phyloP scores from a whole-genome alignment of 441 rosid genomes.

The Viola pubescens region DNA sequence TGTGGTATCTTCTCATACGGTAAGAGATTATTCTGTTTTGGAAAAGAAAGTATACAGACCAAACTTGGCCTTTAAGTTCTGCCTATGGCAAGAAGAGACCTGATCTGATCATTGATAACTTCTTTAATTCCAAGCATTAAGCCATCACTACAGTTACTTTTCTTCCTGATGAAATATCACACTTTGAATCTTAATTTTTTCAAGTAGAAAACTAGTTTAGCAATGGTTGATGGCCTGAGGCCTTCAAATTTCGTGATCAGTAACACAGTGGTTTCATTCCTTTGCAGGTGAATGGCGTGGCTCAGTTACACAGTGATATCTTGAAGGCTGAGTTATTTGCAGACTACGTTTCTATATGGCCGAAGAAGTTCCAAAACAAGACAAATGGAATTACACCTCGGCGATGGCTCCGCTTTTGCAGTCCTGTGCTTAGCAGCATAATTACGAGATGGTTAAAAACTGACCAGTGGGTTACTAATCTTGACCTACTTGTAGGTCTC shows the following conservation, averaged over 20 bases:
- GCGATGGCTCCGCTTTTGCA: slow-evolving; percentile 93
- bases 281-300: slow-evolving; percentile 94
- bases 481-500: slow-evolving; percentile 84
- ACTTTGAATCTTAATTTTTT: too few relatives aligned
- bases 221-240: too few relatives aligned
- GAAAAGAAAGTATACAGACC: slow-evolving; percentile 8
- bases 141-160: too few relatives aligned
- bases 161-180: too few relatives aligned
- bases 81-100: slow-evolving; percentile 1
- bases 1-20: slow-evolving; percentile 86
- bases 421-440: slow-evolving; percentile 88
- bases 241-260: not conserved
- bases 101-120: slow-evolving; percentile 1
- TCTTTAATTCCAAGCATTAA: too few relatives aligned
- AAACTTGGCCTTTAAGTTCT: not conserved
- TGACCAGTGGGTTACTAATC: slow-evolving; percentile 82
- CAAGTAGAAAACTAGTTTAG: too few relatives aligned
- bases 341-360: slow-evolving; percentile 93
- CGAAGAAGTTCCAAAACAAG: slow-evolving; percentile 88
- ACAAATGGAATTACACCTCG: slow-evolving; percentile 97
- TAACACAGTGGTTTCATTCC: slow-evolving; percentile 9
- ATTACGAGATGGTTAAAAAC: slow-evolving; percentile 91
- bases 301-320: slow-evolving; percentile 95
- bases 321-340: slow-evolving; percentile 80
- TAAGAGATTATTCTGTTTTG: slow-evolving; percentile 24